Conservation (phyloP, 2,329 filamentous ascomycete species). For the Drechslerella dactyloides region DNA sequence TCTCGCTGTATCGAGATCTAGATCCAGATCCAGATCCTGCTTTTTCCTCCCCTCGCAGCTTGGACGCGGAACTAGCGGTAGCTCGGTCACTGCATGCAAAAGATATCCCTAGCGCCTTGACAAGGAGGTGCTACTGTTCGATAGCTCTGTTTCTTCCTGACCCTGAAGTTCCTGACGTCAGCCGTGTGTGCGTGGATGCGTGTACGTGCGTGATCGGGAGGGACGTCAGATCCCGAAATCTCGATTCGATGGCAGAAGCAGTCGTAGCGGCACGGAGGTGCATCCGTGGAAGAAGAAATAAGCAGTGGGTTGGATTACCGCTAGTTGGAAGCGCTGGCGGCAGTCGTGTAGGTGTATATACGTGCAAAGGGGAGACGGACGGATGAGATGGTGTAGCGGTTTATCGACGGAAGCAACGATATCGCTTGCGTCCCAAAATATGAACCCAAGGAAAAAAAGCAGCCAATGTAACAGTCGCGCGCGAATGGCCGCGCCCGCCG, state of each 20-base stretch:
- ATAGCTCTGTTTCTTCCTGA: neutral
- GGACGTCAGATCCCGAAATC: neutral
- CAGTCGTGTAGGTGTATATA: too few species aligned
- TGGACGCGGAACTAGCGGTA: too few species aligned
- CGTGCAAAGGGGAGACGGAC: neutral
- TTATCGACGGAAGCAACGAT: too few species aligned
- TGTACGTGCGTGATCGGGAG: too few species aligned
- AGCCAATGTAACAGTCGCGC: conserved; percentile 1
- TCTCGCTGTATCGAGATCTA: neutral
- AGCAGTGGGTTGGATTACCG: too few species aligned
- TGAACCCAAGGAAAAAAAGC: too few species aligned
- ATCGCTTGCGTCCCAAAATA: too few species aligned
- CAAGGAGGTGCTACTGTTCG: neutral
- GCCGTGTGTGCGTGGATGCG: neutral
- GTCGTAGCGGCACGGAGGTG: conserved; percentile 1
- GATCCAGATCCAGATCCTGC: neutral
- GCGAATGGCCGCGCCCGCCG: conserved; percentile 7
- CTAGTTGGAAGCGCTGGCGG: too few species aligned
- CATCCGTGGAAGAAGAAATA: neutral
- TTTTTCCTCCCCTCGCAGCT: neutral
- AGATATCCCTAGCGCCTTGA: neutral
- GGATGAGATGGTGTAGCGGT: neutral
- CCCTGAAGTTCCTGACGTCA: neutral
- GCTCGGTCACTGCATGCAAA: neutral
- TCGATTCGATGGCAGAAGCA: conserved; percentile 6